phyloP scores from a whole-genome alignment of 768 basidiomycete genomes.

The Serendipita sp. region DNA sequence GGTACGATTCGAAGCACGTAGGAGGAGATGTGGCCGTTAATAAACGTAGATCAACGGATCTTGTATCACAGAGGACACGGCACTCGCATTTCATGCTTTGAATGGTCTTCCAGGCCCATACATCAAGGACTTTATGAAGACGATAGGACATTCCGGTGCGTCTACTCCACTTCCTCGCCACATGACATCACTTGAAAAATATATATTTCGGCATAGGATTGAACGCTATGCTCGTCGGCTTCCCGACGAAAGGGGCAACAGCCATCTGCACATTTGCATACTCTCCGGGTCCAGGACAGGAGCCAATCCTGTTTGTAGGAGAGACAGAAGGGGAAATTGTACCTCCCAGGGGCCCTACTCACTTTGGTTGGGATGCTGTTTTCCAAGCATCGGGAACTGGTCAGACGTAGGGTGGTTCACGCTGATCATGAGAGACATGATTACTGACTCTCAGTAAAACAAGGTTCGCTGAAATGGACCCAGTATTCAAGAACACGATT shows the following conservation, averaged over 20 bases:
- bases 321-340: slow-evolving; percentile 83
- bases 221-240: slow-evolving; percentile 63
- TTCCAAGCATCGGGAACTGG: slow-evolving; percentile 66
- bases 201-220: slow-evolving; percentile 31
- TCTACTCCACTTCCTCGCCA: not conserved
- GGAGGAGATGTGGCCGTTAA: not conserved
- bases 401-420: slow-evolving; percentile 41
- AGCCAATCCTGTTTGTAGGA: slow-evolving; percentile 76
- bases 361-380: slow-evolving; percentile 84
- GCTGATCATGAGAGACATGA: not conserved
- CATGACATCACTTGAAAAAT: not conserved
- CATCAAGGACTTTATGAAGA: slow-evolving; percentile 82
- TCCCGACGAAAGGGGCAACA: slow-evolving; percentile 61
- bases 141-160: slow-evolving; percentile 69
- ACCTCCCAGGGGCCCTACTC: slow-evolving; percentile 53
- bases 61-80: slow-evolving; percentile 83
- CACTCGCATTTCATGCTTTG: slow-evolving; percentile 77
- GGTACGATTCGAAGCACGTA: slow-evolving; percentile 16
- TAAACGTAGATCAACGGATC: slow-evolving; percentile 31
- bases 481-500: slow-evolving; percentile 43
- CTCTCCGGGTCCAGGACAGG: slow-evolving; percentile 61
- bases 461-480: slow-evolving; percentile 55
- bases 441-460: not conserved
- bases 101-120: slow-evolving; percentile 91
- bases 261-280: slow-evolving; percentile 96